Percentiles rank a stretch among this genome's conserved stretches.
Conservation (phyloP, 176 grass and related monocot genomes). For the Rhynchospora tenuis region DNA sequence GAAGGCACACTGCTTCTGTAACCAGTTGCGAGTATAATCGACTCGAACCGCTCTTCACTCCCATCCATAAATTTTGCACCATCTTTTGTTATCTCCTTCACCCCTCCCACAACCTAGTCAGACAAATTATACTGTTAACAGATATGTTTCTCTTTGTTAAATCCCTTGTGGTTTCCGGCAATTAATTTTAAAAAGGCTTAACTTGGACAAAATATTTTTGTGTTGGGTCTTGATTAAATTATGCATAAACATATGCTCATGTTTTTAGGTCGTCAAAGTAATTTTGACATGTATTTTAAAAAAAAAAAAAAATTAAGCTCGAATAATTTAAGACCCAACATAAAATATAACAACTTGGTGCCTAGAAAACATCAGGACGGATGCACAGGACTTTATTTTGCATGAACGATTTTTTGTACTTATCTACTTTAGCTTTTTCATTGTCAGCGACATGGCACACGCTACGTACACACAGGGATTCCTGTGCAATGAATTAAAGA, state of each 20-base stretch:
- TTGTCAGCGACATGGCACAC: not conserved
- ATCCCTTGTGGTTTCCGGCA: no score
- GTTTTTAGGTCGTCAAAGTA: no score
- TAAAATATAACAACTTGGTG: not conserved
- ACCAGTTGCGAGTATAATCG: conserved; percentile 71
- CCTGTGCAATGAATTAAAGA: not conserved
- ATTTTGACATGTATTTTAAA: not conserved
- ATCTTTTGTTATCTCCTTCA: conserved; percentile 73
- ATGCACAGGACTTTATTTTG: not conserved
- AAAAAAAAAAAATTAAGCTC: not conserved
- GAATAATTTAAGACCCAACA: not conserved
- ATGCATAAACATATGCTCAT: no score
- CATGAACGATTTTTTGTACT: not conserved
- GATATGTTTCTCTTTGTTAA: not conserved
- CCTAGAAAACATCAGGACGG: not conserved
- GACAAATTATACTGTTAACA: not conserved
- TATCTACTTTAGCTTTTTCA: no score
- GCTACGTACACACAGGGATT: not conserved
- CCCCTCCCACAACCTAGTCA: conserved; percentile 68
- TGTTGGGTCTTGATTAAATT: no score
- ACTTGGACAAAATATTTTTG: no score
- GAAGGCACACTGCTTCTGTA: conserved; percentile 96
- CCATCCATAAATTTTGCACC: conserved; percentile 86
- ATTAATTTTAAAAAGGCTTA: no score
- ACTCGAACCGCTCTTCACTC: conserved; percentile 81